Base-by-base conservation (phyloP, 129 eudicot genomes). In the Cynara cardunculus region DNA sequence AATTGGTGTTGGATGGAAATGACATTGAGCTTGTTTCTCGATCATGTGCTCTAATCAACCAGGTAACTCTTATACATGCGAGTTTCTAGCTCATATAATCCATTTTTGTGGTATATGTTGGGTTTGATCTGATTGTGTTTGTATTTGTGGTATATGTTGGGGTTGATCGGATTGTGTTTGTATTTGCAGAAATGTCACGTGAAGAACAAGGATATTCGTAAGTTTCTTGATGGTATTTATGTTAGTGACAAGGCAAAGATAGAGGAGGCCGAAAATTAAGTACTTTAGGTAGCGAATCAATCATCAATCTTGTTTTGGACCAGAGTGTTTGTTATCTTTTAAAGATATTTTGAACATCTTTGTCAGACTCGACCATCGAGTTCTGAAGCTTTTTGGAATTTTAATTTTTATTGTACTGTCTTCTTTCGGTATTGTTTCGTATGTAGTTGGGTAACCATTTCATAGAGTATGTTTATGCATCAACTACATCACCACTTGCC, bases 11-110 rank as follows among this genome's bases (percentile, higher is more conserved):
- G 78, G 97, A 94, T 69, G 97, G 98, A 24, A 94, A 90, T 81
- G 98, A 91, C 85, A 91, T 94, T 81, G 97, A 94, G 41, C 95
- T 94, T 71, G 98, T 94, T 76, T 94, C 98, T 24, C 76, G 98
- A 12, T 94, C 98, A 37, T 85, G 89, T 83, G 98, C 98, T 41
- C 62, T 94, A 62, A 94, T 94, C 2, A 94, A 91, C 87, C 98
- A 94, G 88, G 98, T 94, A 84, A 4, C 4, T 14, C 26, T 4
- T 1, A 18, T 41, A 22, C 65, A 35, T 35, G 5, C 0, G 5
- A 0, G 25, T 7, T 26, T 12, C 14, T 21, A 25, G 7, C 12
- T 72, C 12, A 16, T 18, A 19, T 12, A 1, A 1, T 69, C 13
- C 0, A 1, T 82, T 18, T 37, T 76, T 70, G 35, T 5, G 32